Evolutionary conservation across 2,329 filamentous ascomycete species (phyloP).

Genomic region (Dichotomopilus funicola): DNA sequence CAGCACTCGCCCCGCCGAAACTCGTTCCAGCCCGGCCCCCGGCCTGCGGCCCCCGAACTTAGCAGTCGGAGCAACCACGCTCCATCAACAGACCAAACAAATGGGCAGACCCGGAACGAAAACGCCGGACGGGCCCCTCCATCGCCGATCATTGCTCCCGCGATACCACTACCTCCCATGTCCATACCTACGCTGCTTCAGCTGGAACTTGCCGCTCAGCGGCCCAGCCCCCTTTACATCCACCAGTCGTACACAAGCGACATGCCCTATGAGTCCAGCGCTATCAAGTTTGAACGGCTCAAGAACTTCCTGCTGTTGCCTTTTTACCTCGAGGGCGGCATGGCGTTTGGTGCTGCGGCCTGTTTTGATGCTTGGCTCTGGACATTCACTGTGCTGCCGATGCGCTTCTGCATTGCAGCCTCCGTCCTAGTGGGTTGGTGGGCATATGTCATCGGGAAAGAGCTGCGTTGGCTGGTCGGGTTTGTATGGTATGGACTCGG

Average conservation of each 20-base stretch:
- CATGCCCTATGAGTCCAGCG: slow-evolving; percentile 81
- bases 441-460: slow-evolving; percentile 63
- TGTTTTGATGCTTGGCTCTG: slow-evolving; percentile 96
- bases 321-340: slow-evolving; percentile 71
- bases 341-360: slow-evolving; percentile 82
- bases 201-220: slow-evolving; percentile 55
- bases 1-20: slow-evolving; percentile 38
- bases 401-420: slow-evolving; percentile 77
- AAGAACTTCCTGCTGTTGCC: slow-evolving; percentile 83
- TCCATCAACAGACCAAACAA: slow-evolving; percentile 19
- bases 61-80: slow-evolving; percentile 26
- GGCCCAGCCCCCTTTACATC: slow-evolving; percentile 60
- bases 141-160: slow-evolving; percentile 43
- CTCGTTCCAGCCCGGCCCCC: slow-evolving; percentile 41
- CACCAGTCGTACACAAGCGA: slow-evolving; percentile 51
- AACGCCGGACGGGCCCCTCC: slow-evolving; percentile 30
- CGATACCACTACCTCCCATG: slow-evolving; percentile 59
- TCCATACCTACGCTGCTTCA: slow-evolving; percentile 60
- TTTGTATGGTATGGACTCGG: slow-evolving; percentile 78
- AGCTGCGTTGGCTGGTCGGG: slow-evolving; percentile 61
- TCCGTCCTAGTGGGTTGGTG: slow-evolving; percentile 74
- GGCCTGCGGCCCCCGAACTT: slow-evolving; percentile 42
- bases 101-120: slow-evolving; percentile 16
- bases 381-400: slow-evolving; percentile 88
- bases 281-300: slow-evolving; percentile 84